A percentile compares a stretch with the other conserved stretches of the same genome.
These are phyloP conservation scores for Ceratocystiopsis minuta DNA, from an alignment of 2,329 filamentous ascomycete species.

Conservation along the genomic window DNA sequence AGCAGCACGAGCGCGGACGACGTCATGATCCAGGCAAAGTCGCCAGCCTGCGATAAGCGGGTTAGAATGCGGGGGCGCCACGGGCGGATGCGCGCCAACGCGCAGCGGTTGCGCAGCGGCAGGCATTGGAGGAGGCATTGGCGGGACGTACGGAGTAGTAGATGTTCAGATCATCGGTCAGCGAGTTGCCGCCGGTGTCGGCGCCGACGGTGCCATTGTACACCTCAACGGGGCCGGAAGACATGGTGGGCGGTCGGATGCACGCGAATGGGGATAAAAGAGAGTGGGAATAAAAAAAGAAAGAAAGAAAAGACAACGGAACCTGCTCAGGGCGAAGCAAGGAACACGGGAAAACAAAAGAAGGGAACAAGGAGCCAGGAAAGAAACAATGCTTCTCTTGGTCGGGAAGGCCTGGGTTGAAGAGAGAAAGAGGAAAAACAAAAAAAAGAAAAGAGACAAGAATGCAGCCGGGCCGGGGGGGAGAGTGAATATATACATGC, in stretches of 20 bases:
- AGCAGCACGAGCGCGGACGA: slow-evolving; percentile 69
- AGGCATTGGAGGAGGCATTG: no score
- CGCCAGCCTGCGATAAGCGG: slow-evolving; percentile 34
- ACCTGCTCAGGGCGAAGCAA: no score
- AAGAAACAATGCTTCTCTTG: no score
- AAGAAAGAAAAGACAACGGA: not conserved
- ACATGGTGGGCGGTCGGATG: slow-evolving; percentile 6
- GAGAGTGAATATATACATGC: not conserved
- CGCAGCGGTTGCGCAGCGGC: no score
- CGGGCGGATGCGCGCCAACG: no score
- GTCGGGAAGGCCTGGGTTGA: no score
- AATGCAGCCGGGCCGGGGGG: not conserved
- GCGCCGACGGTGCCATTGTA: slow-evolving; percentile 36
- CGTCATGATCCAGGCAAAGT: slow-evolving; percentile 71
- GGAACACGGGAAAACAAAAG: no score
- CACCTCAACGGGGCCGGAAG: slow-evolving; percentile 9
- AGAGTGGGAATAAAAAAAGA: not conserved
- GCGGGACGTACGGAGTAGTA: slow-evolving; percentile 37
- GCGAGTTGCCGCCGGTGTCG: slow-evolving; percentile 30
- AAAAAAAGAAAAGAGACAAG: not conserved
- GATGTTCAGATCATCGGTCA: slow-evolving; percentile 58
- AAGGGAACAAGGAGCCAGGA: no score
- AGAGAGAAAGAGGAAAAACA: not conserved
- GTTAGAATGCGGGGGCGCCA: no score
- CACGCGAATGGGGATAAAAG: not conserved